Evolutionary conservation across 1,284 basidiomycete species (phyloP).

Genomic region (Xerocomus subilludens): DNA sequence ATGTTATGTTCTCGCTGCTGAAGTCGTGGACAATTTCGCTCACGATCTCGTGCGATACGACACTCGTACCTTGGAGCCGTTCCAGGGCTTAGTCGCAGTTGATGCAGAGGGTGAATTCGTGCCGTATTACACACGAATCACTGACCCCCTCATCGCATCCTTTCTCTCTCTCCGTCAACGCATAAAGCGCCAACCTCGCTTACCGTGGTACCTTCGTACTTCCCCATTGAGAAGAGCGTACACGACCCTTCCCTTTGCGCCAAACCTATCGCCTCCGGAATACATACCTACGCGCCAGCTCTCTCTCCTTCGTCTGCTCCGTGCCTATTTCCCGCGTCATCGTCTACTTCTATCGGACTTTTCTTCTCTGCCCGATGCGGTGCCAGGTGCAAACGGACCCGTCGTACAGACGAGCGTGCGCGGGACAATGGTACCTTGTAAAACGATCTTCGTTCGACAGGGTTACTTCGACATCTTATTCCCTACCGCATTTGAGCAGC

Average conservation of each 20-base stretch:
- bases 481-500: conserved; percentile 89
- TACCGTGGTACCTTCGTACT: conserved; percentile 69
- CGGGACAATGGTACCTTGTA: conserved; percentile 87
- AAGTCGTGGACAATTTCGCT: conserved; percentile 98
- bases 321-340: conserved; percentile 89
- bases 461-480: conserved; percentile 99
- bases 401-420: conserved; percentile 96
- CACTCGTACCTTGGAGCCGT: conserved; percentile 78
- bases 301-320: conserved; percentile 84
- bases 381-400: conserved; percentile 88
- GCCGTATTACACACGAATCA: conserved; percentile 85
- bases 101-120: conserved; percentile 88
- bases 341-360: conserved; percentile 95
- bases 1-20: conserved; percentile 94
- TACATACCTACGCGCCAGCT: conserved; percentile 95
- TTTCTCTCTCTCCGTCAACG: conserved; percentile 74
- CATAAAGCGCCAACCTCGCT: conserved; percentile 65
- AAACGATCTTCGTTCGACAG: conserved; percentile 92
- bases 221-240: conserved; percentile 70
- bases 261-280: conserved; percentile 91
- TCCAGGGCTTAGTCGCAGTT: conserved; percentile 87
- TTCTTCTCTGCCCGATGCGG: conserved; percentile 85
- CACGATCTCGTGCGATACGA: conserved; percentile 97
- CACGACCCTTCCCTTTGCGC: conserved; percentile 82
- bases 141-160: conserved; percentile 83